phyloP scores from a whole-genome alignment of 495 filamentous ascomycete genomes.

The Monascus purpureus region DNA sequence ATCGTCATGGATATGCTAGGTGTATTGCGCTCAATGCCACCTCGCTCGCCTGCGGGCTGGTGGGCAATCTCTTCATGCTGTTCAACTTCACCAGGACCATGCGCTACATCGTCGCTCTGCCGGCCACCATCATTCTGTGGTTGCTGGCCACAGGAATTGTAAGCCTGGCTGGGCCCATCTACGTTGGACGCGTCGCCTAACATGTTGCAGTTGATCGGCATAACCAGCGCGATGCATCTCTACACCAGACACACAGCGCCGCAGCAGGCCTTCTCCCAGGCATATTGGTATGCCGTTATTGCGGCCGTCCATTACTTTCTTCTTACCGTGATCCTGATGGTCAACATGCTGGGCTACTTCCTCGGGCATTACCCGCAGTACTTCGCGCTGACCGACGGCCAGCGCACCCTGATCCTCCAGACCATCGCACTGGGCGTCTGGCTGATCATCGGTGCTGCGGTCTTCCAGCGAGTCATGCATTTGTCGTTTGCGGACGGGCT shows the following conservation, averaged over 20 bases:
- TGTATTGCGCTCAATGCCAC: conserved; percentile 45
- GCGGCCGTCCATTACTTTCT: conserved; percentile 53
- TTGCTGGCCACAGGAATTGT: conserved; percentile 51
- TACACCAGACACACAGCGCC: conserved; percentile 45
- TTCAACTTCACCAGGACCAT: conserved; percentile 74
- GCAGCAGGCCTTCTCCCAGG: conserved; percentile 52
- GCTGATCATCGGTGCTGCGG: conserved; percentile 43
- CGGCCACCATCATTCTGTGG: conserved; percentile 55
- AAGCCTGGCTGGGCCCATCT: conserved; percentile 15
- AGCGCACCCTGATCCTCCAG: conserved; percentile 52
- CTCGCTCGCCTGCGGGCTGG: conserved; percentile 50
- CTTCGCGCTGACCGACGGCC: conserved; percentile 59
- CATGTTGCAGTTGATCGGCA: conserved; percentile 38
- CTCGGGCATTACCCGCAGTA: conserved; percentile 64
- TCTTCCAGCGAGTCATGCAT: conserved; percentile 36
- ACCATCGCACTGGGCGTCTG: conserved; percentile 49
- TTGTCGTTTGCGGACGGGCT: conserved; percentile 42
- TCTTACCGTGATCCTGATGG: conserved; percentile 47
- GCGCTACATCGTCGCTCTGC: conserved; percentile 64
- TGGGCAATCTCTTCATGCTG: conserved; percentile 59
- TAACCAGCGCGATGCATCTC: conserved; percentile 44
- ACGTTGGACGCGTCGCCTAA: conserved; percentile 1
- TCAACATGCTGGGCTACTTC: conserved; percentile 71
- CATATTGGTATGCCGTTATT: conserved; percentile 65
- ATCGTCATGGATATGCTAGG: conserved; percentile 10